Base-by-base conservation (phyloP, 2,329 filamentous ascomycete species). In the Neophaeococcomyces mojaviensis region DNA sequence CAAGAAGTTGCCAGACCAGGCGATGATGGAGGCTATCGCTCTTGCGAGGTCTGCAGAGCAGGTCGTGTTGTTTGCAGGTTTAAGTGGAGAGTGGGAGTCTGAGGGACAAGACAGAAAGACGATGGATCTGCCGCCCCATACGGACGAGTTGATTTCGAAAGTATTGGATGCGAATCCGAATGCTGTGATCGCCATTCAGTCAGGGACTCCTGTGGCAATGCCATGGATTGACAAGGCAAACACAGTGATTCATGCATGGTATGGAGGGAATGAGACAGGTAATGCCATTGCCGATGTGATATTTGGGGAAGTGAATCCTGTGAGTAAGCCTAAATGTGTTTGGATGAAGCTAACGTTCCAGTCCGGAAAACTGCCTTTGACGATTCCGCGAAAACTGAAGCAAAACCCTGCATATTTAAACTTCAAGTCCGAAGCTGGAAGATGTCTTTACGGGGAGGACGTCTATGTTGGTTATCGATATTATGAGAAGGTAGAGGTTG, bases 241-340 rank as follows among this genome's bases (percentile, higher is more conserved):
- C 6, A 76, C 79, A 1, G 68, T 89, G 2, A 60, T 88, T 1
- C 83, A 89, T 56, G 84, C 84, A 5, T 90, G 86, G 85, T 90
- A 87, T 58, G 84, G 85, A 50, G 86, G 86, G 10, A 86, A 90
- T 58, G 86, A 92, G 67, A 82, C 82, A 3, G 86, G 86, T 3
- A 87, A 89, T 58, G 81, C 79, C 12, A 81, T 92, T 49, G 85
- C 83, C 0, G 86, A 90, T 53, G 74, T 89, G 1, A 69, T 90
- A 1, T 84, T 86, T 52, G 86, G 85, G 36, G 76, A 81, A 51
- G 73, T 78, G 36, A 88, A 84, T 59, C 86, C 86, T 0, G n/a
- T n/a, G n/a, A n/a, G n/a, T n/a, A n/a, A n/a, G n/a, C n/a, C n/a
- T n/a, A n/a, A n/a, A n/a, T n/a, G n/a, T n/a, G n/a, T n/a, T n/a